A percentile compares a stretch with the other conserved stretches of the same genome.
phyloP scores from a whole-genome alignment of 2,329 filamentous ascomycete species.

The Paecilomyces dactylethromorphus region DNA sequence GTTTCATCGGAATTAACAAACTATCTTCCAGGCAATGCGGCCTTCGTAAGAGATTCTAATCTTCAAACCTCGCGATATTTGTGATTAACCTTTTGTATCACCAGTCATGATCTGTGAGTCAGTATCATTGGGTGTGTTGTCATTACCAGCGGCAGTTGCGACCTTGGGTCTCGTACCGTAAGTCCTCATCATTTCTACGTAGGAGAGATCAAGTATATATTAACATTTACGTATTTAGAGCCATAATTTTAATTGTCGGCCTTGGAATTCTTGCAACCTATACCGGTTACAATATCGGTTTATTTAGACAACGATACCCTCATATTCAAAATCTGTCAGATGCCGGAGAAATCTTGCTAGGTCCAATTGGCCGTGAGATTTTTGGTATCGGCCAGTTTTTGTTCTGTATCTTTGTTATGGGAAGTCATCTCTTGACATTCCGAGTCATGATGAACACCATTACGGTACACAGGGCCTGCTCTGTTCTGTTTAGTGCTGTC shows the following conservation, averaged over 20 bases:
- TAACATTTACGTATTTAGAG: constrained; percentile 20
- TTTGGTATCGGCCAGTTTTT: constrained; percentile 56
- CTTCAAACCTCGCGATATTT: not conserved
- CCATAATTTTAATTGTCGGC: constrained; percentile 47
- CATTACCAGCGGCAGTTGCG: constrained; percentile 49
- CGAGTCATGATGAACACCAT: constrained; percentile 62
- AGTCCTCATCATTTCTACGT: constrained; percentile 9
- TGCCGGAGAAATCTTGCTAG: constrained; percentile 57
- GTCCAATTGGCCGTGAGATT: constrained; percentile 55
- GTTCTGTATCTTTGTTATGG: constrained; percentile 63
- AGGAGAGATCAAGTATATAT: not conserved
- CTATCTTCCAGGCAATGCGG: not conserved
- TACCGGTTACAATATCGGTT: constrained; percentile 53
- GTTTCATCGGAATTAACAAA: not conserved
- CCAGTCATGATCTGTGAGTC: constrained; percentile 54
- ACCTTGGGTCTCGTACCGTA: constrained; percentile 49
- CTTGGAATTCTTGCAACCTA: constrained; percentile 53
- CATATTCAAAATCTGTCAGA: constrained; percentile 62
- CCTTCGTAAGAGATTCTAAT: not conserved
- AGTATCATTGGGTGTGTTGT: constrained; percentile 52
- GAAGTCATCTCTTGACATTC: constrained; percentile 64
- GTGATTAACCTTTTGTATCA: not conserved
- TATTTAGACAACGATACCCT: constrained; percentile 51
- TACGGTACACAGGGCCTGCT: constrained; percentile 55
- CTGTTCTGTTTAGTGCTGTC: constrained; percentile 56